Evolutionary conservation across 2,329 filamentous ascomycete species (phyloP), one percentile per base, ranked within the genome.

Genomic region (Paecilomyces formosus): DNA sequence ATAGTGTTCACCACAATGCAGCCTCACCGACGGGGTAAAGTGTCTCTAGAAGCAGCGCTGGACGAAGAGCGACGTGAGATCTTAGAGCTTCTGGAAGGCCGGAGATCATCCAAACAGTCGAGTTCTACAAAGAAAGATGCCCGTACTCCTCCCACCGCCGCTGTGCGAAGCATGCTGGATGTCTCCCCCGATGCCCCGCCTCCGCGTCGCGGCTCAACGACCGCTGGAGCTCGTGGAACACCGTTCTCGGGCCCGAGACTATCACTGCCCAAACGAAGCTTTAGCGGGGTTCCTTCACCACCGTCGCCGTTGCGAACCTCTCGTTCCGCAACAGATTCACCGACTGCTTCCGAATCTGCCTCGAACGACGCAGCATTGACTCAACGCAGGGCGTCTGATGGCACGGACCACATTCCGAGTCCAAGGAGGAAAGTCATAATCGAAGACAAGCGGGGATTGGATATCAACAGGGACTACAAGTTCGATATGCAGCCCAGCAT

Each of bases 21-120:
- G 6, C 39, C 24, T n/a, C 35, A 28, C 18, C 39, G 26, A 57
- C 64, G 61, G 52, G 71, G 68, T 60, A 68, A 68, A 55, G 90
- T 90, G 87, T 91, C 88, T 68, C 84, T 92, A 68, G 89, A 91
- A 75, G 84, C 87, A 54, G 84, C 87, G 64, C 80, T 92, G 62
- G 89, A 92, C 70, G 87, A 91, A 78, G 89, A 93, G 79, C 83
- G 88, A 61, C 80, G 81, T 62, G 88, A 90, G 74, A 86, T 92
- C 45, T 78, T 91, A 64, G 85, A 85, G 54, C 77, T 90, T 61
- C 78, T 91, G 50, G 86, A 88, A 71, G 81, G 81, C 52, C 69
- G 61, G 57, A 62, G 61, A 33, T 60, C 63, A 63, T 60, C 64
- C 67, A 59, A 24, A 60, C 58, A 33, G 60, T 50, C 74, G 58